Base-by-base conservation (phyloP, 257 asterid species). In the Plectranthus barbatus region DNA sequence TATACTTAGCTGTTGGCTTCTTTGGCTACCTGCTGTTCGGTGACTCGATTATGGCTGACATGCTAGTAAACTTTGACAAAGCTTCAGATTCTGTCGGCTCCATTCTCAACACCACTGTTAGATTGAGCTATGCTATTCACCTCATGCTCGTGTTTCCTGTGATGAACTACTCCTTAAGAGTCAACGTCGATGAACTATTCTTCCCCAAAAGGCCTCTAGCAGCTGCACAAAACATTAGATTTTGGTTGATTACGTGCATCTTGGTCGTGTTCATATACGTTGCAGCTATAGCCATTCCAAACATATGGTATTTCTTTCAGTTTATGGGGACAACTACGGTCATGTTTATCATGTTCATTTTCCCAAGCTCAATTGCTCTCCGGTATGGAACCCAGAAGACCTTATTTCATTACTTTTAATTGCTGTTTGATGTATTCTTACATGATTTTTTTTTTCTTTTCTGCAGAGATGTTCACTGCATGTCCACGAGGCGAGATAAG, bases 111-210 rank as follows among this genome's bases (percentile, higher is more conserved):
- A 89, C 75, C 40, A 73, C 70, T 4, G 83, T 93, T 41, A 80
- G 99, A 56, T 37, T 93, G 77, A 93, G 99, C 65, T 93, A 93
- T 17, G 96, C 99, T 1, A 62, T 90, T 72, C 97, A 93, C 64
- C 96, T 93, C 74, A 90, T 93, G 99, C 84, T 93, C 72, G 99
- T 93, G 68, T 93, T 93, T 60, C 99, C 99, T 0, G 95, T 93
- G 51, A 93, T 93, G 91, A 93, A 93, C 76, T 93, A 83, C 77
- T 87, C 99, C 1, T 66, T 93, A 39, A 78, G 99, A 69, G 83
- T 77, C 23, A 93, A 93, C 2, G 90, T 90, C 6, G 92, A 87
- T 12, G 99, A 90, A 61, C 68, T 93, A 15, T 66, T 93, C 40
- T 93, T 93, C 70, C 86, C 96, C 14, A 90, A 84, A 47, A 78